Conservation (phyloP, 495 filamentous ascomycete species). For the Penicillium pulvis region DNA sequence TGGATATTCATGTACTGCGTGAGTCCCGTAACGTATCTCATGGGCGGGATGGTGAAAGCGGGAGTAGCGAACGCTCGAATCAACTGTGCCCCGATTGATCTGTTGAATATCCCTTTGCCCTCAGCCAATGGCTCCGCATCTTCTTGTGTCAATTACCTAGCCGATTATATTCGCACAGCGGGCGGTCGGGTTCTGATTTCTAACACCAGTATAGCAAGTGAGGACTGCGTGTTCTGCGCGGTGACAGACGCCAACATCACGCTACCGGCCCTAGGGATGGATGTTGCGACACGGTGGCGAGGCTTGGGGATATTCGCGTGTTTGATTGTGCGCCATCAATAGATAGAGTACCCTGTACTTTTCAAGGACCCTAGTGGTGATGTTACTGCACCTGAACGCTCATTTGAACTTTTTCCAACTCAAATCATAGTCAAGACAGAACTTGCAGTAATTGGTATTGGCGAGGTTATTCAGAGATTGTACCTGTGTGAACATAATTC, state of each 20-base stretch:
- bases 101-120: not conserved
- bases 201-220: not conserved
- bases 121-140: not conserved
- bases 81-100: slow-evolving; percentile 3
- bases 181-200: not conserved
- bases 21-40: slow-evolving; percentile 1
- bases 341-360: too few relatives aligned
- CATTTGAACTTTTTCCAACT: too few relatives aligned
- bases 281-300: slow-evolving; percentile 1
- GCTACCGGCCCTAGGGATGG: not conserved
- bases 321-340: too few relatives aligned
- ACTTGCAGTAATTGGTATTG: too few relatives aligned
- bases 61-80: not conserved
- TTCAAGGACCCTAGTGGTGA: too few relatives aligned
- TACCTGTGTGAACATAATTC: too few relatives aligned
- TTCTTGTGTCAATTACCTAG: not conserved
- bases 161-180: not conserved
- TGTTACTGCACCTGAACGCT: too few relatives aligned
- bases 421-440: too few relatives aligned
- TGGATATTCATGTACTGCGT: slow-evolving; percentile 11
- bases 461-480: too few relatives aligned
- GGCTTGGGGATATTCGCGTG: not conserved
- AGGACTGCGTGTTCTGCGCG: not conserved
- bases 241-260: not conserved
- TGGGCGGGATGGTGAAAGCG: not conserved